Evolutionary conservation across 2,329 filamentous ascomycete species (phyloP).

Genomic region (Penicillium paneum): DNA sequence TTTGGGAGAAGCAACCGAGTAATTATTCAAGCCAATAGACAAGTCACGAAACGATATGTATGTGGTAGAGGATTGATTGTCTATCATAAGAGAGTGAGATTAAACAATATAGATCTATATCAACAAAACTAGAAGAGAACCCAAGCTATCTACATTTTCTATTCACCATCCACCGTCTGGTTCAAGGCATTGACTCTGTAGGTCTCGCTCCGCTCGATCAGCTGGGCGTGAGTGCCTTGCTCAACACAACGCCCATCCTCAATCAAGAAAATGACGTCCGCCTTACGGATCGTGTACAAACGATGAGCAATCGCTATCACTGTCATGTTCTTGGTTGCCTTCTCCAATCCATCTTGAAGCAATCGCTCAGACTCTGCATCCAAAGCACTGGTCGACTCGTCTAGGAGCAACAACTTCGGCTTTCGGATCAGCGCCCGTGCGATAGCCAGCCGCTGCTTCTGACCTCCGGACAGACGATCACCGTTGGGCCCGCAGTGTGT

Average conservation of each 20-base stretch:
- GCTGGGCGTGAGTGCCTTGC: conserved; percentile 58
- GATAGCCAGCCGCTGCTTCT: conserved; percentile 58
- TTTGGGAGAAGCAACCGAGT: conserved; percentile 4
- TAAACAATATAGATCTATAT: conserved; percentile 1
- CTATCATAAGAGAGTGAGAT: not conserved
- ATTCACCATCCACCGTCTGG: conserved; percentile 24
- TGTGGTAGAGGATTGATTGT: not conserved
- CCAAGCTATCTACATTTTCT: not conserved
- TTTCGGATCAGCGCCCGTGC: conserved; percentile 55
- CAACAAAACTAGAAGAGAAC: not conserved
- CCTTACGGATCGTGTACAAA: conserved; percentile 57
- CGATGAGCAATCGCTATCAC: conserved; percentile 41
- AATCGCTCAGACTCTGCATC: conserved; percentile 52
- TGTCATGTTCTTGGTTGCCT: conserved; percentile 29
- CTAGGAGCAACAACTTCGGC: conserved; percentile 54
- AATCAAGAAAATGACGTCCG: conserved; percentile 73
- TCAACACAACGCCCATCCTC: conserved; percentile 63
- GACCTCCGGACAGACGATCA: conserved; percentile 52
- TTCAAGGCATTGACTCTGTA: conserved; percentile 39
- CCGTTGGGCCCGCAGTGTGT: conserved; percentile 53
- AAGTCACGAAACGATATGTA: not conserved
- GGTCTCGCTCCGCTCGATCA: conserved; percentile 45
- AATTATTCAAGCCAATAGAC: not conserved
- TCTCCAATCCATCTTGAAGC: conserved; percentile 41
- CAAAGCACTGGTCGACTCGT: conserved; percentile 58